These are phyloP conservation scores for Lippia alba DNA, from an alignment of 305 asterid species.

Conservation along the genomic window DNA sequence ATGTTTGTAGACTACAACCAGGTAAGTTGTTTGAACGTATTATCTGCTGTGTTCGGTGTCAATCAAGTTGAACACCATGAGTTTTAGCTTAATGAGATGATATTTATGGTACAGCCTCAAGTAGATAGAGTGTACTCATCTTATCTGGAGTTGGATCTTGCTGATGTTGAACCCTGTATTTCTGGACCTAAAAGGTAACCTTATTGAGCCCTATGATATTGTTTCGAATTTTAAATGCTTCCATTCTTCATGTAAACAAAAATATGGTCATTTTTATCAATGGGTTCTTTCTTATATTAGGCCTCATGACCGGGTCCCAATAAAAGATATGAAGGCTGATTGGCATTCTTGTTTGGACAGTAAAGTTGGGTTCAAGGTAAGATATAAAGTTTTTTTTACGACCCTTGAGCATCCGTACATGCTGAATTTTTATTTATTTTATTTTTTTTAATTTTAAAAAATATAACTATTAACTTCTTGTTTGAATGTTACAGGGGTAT, in stretches of 20 bases:
- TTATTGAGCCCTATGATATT: neutral
- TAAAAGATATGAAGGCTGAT: conserved; percentile 63
- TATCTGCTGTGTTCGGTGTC: conserved; percentile 19
- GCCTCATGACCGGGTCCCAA: conserved; percentile 66
- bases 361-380: conserved; percentile 66
- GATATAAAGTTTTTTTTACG: conserved; percentile 8
- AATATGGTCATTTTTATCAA: conserved; percentile 10
- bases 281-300: conserved; percentile 34
- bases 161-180: conserved; percentile 62
- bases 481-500: conserved; percentile 52
- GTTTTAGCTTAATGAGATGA: conserved; percentile 23
- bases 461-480: neutral
- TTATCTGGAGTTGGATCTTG: conserved; percentile 58
- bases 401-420: neutral
- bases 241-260: neutral
- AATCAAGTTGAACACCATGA: neutral
- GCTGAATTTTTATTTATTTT: neutral
- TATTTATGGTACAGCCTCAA: conserved; percentile 52
- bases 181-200: conserved; percentile 72
- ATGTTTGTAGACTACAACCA: conserved; percentile 80
- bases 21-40: conserved; percentile 40
- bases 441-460: no score
- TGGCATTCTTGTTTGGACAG: conserved; percentile 64
- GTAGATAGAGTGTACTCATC: conserved; percentile 62
- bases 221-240: neutral